Evolutionary conservation across 148 eudicot genomes (phyloP), one percentile per base, ranked within the genome.

Genomic region (Camellia japonica): DNA sequence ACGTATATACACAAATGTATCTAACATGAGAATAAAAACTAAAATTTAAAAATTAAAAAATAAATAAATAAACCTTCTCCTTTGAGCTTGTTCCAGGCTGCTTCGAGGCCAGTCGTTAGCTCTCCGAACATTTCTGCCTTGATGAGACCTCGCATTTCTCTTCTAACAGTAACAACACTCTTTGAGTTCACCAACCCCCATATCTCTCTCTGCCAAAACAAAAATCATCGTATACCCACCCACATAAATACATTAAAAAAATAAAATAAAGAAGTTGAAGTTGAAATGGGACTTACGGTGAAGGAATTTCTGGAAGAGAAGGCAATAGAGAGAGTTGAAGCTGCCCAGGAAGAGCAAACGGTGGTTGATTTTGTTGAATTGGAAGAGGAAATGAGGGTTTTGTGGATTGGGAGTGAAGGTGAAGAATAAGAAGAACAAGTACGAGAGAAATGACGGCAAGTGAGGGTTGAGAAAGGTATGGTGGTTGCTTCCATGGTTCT

Each of bases 111-210:
- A 82, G 88, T 85, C 5, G 93, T 92, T 12, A 96, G 90, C 86
- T 93, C 97, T 18, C 99, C 99, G 61, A 96, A 96, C 99, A 96
- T 96, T 82, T 96, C 99, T 1, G 97, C 99, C 87, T 86, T 92
- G 68, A 93, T 80, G 18, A 85, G 82, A 5, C 83, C 81, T 6
- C 86, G 75, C 78, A 58, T 84, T 67, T 84, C 90, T 80, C 91
- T 90, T 70, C 82, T 68, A 44, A 16, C 77, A 12, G 74, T 78
- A 14, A 78, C 68, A 30, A 55, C 71, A 59, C 44, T 84, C 77
- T 79, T 82, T 7, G 88, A 87, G 74, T 95, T 88, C 75, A 93
- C 93, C 78, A 76, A 79, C 51, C 86, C 85, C 99, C 99, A 92
- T 73, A 91, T 65, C 62, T 92, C 87, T 77, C 92, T 88, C 99